These are phyloP conservation scores for Jacaranda mimosifolia DNA, from an alignment of 257 asterid genomes.

Conservation along the genomic window DNA sequence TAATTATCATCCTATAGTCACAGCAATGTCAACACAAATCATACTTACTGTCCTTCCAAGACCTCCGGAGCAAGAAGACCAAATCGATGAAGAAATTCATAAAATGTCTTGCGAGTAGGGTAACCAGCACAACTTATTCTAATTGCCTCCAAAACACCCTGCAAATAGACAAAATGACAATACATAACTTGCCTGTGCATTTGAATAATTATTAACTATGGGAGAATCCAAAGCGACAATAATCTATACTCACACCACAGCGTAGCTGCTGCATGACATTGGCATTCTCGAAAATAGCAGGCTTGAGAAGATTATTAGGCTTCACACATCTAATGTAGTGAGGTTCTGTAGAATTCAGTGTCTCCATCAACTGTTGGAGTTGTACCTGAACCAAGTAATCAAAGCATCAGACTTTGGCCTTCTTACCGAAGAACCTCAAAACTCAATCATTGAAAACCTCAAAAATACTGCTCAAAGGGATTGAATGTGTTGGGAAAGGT, in stretches of 20 bases:
- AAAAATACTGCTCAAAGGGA: conserved; percentile 5
- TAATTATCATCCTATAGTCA: conserved; percentile 23
- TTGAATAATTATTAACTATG: conserved; percentile 8
- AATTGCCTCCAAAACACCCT: conserved; percentile 97
- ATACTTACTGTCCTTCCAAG: conserved; percentile 86
- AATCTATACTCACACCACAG: conserved; percentile 87
- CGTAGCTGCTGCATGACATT: conserved; percentile 96
- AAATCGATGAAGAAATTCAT: conserved; percentile 86
- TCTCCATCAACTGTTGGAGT: conserved; percentile 97
- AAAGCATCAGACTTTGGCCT: conserved; percentile 41
- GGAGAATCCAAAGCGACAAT: conserved; percentile 19
- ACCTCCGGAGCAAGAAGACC: conserved; percentile 90
- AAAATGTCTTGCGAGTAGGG: conserved; percentile 95
- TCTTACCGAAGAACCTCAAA: conserved; percentile 29
- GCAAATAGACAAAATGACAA: conserved; percentile 29
- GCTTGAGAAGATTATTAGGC: conserved; percentile 95
- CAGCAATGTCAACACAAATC: conserved; percentile 8
- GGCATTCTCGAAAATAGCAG: conserved; percentile 88
- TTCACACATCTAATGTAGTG: conserved; percentile 98
- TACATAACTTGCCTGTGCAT: conserved; percentile 4
- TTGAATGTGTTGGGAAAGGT: conserved; percentile 6
- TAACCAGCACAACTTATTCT: conserved; percentile 99
- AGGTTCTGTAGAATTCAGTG: conserved; percentile 94
- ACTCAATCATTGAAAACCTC: conserved; percentile 5
- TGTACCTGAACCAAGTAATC: conserved; percentile 69